Base-by-base conservation (phyloP, 2,329 filamentous ascomycete species). In the Botrytis galanthina region DNA sequence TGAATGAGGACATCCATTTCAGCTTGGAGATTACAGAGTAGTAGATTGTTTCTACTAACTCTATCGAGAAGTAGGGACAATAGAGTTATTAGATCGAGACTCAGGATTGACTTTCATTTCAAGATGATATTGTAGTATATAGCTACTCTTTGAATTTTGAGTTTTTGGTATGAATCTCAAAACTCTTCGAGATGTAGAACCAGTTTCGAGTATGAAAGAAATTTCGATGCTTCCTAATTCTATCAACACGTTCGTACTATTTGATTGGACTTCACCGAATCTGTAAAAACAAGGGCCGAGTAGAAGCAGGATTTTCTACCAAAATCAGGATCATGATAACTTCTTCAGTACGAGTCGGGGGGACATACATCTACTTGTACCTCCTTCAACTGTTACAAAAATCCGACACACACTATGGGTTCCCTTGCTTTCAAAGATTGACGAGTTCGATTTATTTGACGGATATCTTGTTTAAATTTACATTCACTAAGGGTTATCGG, bases 271-370 rank as follows among this genome's bases (percentile, higher is more conserved):
- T 60, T 22, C 32, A 32, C 22, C 32, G 9, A 26, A 22, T 0
- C 5, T 26, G 10, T n/a, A 29, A 9, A 35, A 37, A 6, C 22
- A 35, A 60, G 20, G 7, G 22, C 7, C 29, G 9, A 60, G 12
- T 10, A 60, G 57, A 57, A 32, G 16, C 7, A 29, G n/a, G 20
- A 32, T 57, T 6, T 1, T 16, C 6, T 57, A 32, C 9, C 5
- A 20, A 18, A 18, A 32, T 32, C n/a, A 2, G 6, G 16, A 20
- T 3, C 0, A 20, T 29, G 3, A 32, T 1, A 29, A 7, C 8
- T 20, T 57, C 3, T 57, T 4, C 16, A 9, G 16, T 29, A 1
- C 18, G n/a, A 51, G 9, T n/a, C 7, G 10, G 2, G 26, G 9
- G 26, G 48, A 10, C 3, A 14, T 7, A n/a, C 26, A 51, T 14